phyloP scores from a whole-genome alignment of 2,329 filamentous ascomycete species.

The Alternaria brassicicola region DNA sequence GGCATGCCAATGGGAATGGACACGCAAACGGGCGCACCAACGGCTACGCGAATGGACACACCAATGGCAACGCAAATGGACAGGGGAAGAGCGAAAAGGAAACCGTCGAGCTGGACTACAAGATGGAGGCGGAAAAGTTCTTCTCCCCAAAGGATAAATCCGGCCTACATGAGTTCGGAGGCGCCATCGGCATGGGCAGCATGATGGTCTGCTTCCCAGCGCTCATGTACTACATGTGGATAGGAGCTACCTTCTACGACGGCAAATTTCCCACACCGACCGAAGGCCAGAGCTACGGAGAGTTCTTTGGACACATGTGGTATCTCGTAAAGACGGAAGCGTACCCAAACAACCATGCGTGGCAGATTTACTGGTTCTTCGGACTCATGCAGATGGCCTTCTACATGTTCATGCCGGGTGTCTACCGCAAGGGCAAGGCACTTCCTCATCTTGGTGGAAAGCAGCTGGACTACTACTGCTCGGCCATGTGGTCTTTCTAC shows the following conservation, averaged over 20 bases:
- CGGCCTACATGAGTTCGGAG: slow-evolving; percentile 80
- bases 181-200: slow-evolving; percentile 74
- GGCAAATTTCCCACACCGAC: slow-evolving; percentile 76
- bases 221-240: slow-evolving; percentile 99
- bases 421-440: slow-evolving; percentile 87
- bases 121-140: slow-evolving; percentile 47
- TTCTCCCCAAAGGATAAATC: slow-evolving; percentile 50
- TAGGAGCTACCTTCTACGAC: slow-evolving; percentile 90
- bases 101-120: slow-evolving; percentile 16
- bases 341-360: slow-evolving; percentile 81
- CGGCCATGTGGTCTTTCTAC: slow-evolving; percentile 85
- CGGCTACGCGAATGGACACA: slow-evolving; percentile 28
- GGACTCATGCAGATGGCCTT: slow-evolving; percentile 81
- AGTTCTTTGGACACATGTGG: slow-evolving; percentile 75
- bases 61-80: slow-evolving; percentile 41
- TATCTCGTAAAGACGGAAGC: slow-evolving; percentile 80
- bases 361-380: slow-evolving; percentile 94
- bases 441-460: slow-evolving; percentile 81
- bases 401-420: slow-evolving; percentile 85
- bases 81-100: slow-evolving; percentile 37
- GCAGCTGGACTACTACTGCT: slow-evolving; percentile 94
- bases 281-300: slow-evolving; percentile 67
- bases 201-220: slow-evolving; percentile 95
- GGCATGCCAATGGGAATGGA: slow-evolving; percentile 40
- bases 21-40: slow-evolving; percentile 29